phyloP scores from a whole-genome alignment of 2,329 filamentous ascomycete species.

The Pestalotiopsis sp. region DNA sequence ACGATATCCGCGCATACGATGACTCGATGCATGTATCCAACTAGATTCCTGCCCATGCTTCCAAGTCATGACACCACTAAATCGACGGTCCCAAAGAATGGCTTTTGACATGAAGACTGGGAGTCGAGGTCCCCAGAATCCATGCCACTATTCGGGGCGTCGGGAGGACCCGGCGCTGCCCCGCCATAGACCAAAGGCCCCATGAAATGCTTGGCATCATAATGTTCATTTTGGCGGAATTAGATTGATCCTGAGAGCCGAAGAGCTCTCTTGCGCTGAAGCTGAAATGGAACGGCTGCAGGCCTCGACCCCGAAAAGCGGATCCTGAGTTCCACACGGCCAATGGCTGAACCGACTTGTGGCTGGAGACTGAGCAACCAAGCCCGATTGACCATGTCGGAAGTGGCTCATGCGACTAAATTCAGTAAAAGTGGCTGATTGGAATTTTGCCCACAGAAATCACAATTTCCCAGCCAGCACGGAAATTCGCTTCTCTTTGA shows the following conservation, averaged over 20 bases:
- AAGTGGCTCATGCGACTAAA: background rate
- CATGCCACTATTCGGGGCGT: no score
- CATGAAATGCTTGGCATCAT: background rate
- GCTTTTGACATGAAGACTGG: no score
- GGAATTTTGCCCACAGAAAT: constrained; percentile 9
- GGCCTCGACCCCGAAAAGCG: background rate
- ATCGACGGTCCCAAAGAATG: no score
- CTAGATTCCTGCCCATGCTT: no score
- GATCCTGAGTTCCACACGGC: no score
- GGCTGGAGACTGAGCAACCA: background rate
- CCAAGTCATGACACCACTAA: no score
- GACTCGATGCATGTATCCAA: no score
- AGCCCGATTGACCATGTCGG: background rate
- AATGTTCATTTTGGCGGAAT: background rate
- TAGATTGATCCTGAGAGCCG: background rate
- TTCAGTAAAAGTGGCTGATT: background rate
- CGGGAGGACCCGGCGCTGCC: no score
- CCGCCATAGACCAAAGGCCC: background rate
- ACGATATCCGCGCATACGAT: no score
- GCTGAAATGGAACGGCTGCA: background rate
- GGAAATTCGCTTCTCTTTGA: constrained; percentile 3
- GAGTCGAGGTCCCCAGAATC: no score
- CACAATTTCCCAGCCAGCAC: background rate
- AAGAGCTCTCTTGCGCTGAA: background rate
- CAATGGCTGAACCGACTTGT: no score